Evolutionary conservation across 2,329 filamentous ascomycete species (phyloP), one percentile per base, ranked within the genome.

Genomic region (Ophiostoma angusticollis): DNA sequence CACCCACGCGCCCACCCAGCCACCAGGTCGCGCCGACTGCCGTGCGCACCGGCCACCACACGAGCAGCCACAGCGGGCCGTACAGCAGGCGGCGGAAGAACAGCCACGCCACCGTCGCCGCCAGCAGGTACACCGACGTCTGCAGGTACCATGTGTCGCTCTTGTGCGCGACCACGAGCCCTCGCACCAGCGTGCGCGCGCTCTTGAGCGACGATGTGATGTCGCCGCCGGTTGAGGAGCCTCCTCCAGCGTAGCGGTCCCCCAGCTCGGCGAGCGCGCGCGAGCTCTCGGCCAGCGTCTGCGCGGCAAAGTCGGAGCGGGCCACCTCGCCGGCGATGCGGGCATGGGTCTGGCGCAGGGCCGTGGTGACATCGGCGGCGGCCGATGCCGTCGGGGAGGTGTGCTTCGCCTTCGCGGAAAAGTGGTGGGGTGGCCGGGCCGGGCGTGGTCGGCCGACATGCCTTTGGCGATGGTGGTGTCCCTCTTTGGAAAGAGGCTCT

Each of bases 61-160:
- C 59, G 17, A 96, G 65, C 83, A 85, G 91, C 79, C 84, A 93
- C 41, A 84, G 59, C 1, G 91, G 91, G 0, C 91, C 89, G 62
- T 93, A 98, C 7, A 98, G 54, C 29, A 89, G 66, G 31, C 91
- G 68, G 21, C 91, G 68, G 53, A 93, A 95, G 6, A 94, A 55
- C 7, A 98, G 69, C 91, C 91, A 98, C 22, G 65, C 68, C 30
- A 87, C 76, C 1, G 86, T 95, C 6, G 63, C 72, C 17, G 81
- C 53, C 13, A 96, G 70, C 50, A 95, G 69, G 55, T 87, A 93
- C 48, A 96, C 78, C 2, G 87, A 77, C 27, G 84, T 93, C 60
- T 91, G 82, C 24, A 98, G 72, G 56, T 98, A 98, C 91, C 91
- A 98, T 3, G 87, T 95, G 56, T 98, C 91, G 48, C 81, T 91